phyloP scores from a whole-genome alignment of 768 basidiomycete species.

The Naganishia vishniacii region DNA sequence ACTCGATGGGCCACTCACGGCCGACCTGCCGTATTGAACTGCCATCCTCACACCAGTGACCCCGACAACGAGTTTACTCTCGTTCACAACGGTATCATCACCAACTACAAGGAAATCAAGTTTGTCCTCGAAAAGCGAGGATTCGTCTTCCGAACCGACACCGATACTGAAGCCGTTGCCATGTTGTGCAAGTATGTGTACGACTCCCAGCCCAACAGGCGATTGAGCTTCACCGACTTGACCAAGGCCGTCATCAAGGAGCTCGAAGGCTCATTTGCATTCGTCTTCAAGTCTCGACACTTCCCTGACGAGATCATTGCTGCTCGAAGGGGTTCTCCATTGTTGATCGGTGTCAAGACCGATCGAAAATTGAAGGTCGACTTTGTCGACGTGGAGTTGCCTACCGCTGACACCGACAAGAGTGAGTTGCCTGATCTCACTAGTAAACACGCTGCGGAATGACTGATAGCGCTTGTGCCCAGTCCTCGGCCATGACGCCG shows the following conservation, averaged over 20 bases:
- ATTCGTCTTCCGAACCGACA: constrained; percentile 87
- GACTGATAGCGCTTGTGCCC: not conserved
- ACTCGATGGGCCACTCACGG: constrained; percentile 99
- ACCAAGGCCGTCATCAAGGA: constrained; percentile 95
- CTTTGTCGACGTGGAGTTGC: constrained; percentile 96
- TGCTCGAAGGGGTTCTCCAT: constrained; percentile 91
- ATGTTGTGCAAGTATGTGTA: constrained; percentile 94
- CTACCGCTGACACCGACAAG: constrained; percentile 51
- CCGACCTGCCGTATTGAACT: constrained; percentile 76
- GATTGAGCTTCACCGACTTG: constrained; percentile 78
- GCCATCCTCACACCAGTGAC: constrained; percentile 89
- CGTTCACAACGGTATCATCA: constrained; percentile 99
- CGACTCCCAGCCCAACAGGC: constrained; percentile 82
- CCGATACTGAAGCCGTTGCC: constrained; percentile 95
- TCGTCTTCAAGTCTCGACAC: constrained; percentile 95
- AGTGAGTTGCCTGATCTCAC: constrained; percentile 6
- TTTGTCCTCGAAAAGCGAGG: constrained; percentile 93
- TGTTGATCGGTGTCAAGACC: constrained; percentile 96
- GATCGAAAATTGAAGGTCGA: constrained; percentile 99
- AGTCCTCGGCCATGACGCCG: constrained; percentile 47
- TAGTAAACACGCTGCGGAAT: not conserved
- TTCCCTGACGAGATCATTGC: constrained; percentile 94
- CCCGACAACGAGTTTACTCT: constrained; percentile 72
- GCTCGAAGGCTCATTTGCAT: constrained; percentile 96
- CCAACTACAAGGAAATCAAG: constrained; percentile 71